These are phyloP conservation scores for Fistulinella prunicolor DNA, from an alignment of 768 basidiomycete species.

Conservation along the genomic window DNA sequence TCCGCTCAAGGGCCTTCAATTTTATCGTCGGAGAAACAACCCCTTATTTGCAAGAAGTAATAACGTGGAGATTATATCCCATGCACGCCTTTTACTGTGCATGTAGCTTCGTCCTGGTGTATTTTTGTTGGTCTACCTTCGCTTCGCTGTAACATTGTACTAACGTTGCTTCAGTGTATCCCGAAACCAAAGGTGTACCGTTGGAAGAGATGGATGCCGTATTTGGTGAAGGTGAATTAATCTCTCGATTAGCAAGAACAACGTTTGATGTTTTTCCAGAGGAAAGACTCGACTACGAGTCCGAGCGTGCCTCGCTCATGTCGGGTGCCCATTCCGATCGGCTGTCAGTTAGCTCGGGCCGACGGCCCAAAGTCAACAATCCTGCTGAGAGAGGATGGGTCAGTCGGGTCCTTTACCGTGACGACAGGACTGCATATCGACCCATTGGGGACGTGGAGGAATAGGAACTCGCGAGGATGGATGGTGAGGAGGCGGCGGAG, in stretches of 20 bases:
- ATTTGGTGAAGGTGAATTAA: conserved; percentile 74
- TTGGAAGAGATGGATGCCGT: conserved; percentile 90
- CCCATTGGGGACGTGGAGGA: conserved; percentile 48
- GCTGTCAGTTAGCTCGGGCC: conserved; percentile 31
- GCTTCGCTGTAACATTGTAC: not conserved
- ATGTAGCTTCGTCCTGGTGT: conserved; percentile 82
- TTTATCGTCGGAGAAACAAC: conserved; percentile 88
- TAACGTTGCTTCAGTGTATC: conserved; percentile 56
- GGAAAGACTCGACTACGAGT: conserved; percentile 64
- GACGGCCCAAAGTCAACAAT: conserved; percentile 22
- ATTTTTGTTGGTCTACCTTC: conserved; percentile 58
- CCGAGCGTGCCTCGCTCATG: conserved; percentile 57
- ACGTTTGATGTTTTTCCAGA: conserved; percentile 34
- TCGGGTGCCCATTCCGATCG: conserved; percentile 37
- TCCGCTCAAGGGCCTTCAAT: conserved; percentile 61
- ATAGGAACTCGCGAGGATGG: conserved; percentile 60
- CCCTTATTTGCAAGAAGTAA: conserved; percentile 81
- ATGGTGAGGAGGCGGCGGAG: conserved; percentile 28
- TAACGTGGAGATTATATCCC: conserved; percentile 89
- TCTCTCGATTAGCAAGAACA: conserved; percentile 11
- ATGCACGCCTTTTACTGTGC: conserved; percentile 95
- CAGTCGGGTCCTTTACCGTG: conserved; percentile 45
- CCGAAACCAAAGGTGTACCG: conserved; percentile 83
- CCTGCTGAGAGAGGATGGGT: conserved; percentile 44
- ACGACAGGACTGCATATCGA: conserved; percentile 42